Percentiles rank a stretch among this genome's conserved stretches.
These are phyloP conservation scores for Solanum dulcamara DNA, from an alignment of 257 asterid species.

Conservation along the genomic window DNA sequence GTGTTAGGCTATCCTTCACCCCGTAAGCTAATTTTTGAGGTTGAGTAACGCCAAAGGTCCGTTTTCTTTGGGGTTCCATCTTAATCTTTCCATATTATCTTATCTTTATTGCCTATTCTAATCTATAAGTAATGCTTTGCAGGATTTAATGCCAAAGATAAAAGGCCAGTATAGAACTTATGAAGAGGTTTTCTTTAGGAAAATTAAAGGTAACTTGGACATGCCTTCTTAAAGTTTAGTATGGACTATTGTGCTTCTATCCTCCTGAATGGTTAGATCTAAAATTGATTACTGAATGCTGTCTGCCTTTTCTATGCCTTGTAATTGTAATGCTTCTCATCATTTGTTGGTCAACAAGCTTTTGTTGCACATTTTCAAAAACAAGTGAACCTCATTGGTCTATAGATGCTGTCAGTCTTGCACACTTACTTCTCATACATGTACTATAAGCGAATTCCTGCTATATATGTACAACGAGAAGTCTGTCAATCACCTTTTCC, in stretches of 20 bases:
- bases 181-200: constrained; percentile 61
- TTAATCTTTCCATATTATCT: background rate
- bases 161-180: constrained; percentile 44
- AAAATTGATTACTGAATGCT: background rate
- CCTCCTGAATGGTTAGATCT: background rate
- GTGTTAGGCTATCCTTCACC: background rate
- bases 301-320: background rate
- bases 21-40: background rate
- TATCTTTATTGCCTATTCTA: background rate
- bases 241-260: background rate
- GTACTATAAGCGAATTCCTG: background rate
- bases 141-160: constrained; percentile 70
- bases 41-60: background rate
- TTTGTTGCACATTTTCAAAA: background rate
- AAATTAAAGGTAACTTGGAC: constrained; percentile 44
- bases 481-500: background rate
- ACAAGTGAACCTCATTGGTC: background rate
- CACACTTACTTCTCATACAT: background rate
- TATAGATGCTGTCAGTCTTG: background rate
- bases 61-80: background rate
- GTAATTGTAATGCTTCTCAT: background rate
- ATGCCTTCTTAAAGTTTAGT: background rate
- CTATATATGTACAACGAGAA: background rate
- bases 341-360: background rate
- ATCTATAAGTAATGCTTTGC: constrained; percentile 1